Evolutionary conservation across 495 filamentous ascomycete species (phyloP), one percentile per base, ranked within the genome.

Genomic region (Haplographium delicatum): DNA sequence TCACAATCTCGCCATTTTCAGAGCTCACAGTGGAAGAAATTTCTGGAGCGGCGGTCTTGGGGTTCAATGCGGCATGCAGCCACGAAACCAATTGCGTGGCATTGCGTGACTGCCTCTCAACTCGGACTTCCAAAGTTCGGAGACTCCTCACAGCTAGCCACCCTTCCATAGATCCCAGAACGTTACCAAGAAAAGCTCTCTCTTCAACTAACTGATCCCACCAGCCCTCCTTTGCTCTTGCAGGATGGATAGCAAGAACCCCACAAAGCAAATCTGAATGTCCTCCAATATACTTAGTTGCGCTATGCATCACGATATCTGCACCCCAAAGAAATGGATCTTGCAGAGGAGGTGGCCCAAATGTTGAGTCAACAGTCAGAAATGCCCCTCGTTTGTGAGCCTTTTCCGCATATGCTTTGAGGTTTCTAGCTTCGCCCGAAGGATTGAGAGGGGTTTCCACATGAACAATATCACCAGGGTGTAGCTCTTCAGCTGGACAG

Each of bases 211-310:
- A 61, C 38, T 66, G 66, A 3, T 60, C 47, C 25, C 76, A 63
- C 85, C 82, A 86, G 3, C 73, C 73, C 46, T 77, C 65, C 35
- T 63, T 60, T 34, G 58, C 60, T 39, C 47, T 55, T 10, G 13
- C 26, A 1, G 67, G 69, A 42, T 73, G 67, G 5, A 85, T 79
- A 0, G 79, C 84, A 16, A 96, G 71, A 16, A 95, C 84, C 10
- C 93, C 93, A 57, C 85, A 88, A 0, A 98, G 79, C 67, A 96
- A 69, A 67, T 98, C 93, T 54, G 80, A 86, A 68, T 98, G 93
- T 1, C 93, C 93, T 16, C 93, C 93, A 50, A 98, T 77, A 65
- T 96, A 98, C 73, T 98, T 98, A 7, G 90, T 93, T 10, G 88
- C 93, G 19, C 76, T 82, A 66, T 98, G 93, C 85, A 96, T 85